Base-by-base conservation (phyloP, 495 filamentous ascomycete genomes). In the Aspergillus carlsbadensis region DNA sequence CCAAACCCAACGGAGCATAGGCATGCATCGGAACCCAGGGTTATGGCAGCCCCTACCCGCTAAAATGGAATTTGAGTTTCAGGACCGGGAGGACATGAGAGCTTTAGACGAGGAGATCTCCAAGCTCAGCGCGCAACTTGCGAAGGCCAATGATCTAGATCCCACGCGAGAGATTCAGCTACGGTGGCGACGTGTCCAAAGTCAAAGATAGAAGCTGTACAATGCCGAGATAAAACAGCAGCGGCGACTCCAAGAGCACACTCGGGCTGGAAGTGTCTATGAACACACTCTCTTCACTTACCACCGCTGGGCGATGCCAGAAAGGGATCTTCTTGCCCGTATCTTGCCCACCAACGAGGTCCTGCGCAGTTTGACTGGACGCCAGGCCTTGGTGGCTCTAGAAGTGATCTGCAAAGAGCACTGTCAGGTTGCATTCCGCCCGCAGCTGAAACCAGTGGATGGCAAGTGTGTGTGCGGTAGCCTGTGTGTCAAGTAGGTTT, bases 1-100 rank as follows among this genome's bases (percentile, higher is more conserved):
- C 41, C 14, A 57, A 33, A 61, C 57, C 29, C 54, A 51, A n/a
- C 59, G 54, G 14, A 56, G 59, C 31, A 61, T 61, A 43, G 50
- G 47, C 18, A 44, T 56, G 15, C 29, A 56, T 33, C 48, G 36
- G 11, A 54, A 53, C 26, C 46, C 49, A 18, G 33, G 24, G 14
- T 20, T 56, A 8, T 61, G 21, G 13, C 43, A 61, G 24, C 48
- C 35, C 11, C 42, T 61, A 10, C 59, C 59, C 22, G 49, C 59
- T 6, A 61, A 61, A 34, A 43, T 21, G 10, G 42, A 57, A 39
- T 53, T 57, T 39, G 36, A 61, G 29, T 61, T 61, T 33, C 29
- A 53, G 17, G 50, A 46, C 21, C 15, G 43, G 13, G 35, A 52
- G 11, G 59, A 61, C 29, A n/a, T 61, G 24, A 26, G 18, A 14